phyloP scores from a whole-genome alignment of 1,284 basidiomycete genomes.

The Crepidotus sp. region DNA sequence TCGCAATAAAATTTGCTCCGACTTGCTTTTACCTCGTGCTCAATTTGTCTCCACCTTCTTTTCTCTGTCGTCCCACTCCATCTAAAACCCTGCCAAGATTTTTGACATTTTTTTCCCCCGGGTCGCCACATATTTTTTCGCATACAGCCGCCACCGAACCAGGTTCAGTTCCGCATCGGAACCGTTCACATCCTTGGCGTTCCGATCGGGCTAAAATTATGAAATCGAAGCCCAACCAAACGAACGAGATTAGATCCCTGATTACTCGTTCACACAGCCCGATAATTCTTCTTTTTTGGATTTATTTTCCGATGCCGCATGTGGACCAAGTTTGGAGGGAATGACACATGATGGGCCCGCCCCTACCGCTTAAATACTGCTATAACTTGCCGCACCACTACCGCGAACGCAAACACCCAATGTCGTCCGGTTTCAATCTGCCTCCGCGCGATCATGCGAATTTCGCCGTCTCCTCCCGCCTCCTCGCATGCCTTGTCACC shows the following conservation, averaged over 20 bases:
- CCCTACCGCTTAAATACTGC: slow-evolving; percentile 13
- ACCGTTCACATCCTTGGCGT: slow-evolving; percentile 3
- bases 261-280: slow-evolving; percentile 12
- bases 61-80: not conserved
- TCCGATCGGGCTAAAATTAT: not conserved
- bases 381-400: not conserved
- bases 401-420: slow-evolving; percentile 14
- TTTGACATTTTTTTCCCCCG: slow-evolving; percentile 1
- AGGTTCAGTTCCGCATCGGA: not conserved
- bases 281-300: slow-evolving; percentile 10
- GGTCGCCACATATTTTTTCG: slow-evolving; percentile 1
- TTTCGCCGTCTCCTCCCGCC: slow-evolving; percentile 38
- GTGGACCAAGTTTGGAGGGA: slow-evolving; percentile 4
- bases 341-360: slow-evolving; percentile 16
- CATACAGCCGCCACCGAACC: slow-evolving; percentile 2
- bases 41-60: not conserved
- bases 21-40: not conserved
- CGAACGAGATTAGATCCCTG: slow-evolving; percentile 2
- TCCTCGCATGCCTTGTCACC: slow-evolving; percentile 39
- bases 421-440: slow-evolving; percentile 29
- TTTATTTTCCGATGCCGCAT: slow-evolving; percentile 16
- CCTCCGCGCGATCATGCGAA: slow-evolving; percentile 29
- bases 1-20: too few species aligned
- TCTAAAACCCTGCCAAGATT: not conserved
- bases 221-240: slow-evolving; percentile 5